Base-by-base conservation (phyloP, 2,329 filamentous ascomycete genomes). In the Fusarium gaditjirri region DNA sequence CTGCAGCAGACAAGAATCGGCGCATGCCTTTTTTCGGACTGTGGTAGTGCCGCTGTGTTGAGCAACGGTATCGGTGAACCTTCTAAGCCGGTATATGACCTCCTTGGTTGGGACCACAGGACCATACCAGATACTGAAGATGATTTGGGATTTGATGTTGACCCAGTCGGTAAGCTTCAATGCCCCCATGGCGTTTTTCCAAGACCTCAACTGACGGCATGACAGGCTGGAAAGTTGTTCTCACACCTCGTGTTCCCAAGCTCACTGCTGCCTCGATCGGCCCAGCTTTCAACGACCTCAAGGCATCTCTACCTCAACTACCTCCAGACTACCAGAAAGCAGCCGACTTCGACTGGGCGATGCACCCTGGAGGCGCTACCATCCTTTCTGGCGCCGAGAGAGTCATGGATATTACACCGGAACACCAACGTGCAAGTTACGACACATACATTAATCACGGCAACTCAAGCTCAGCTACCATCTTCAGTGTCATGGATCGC, bases 351-450 rank as follows among this genome's bases (percentile, higher is more conserved):
- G 91, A 93, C 82, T 93, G 91, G 91, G 91, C 91, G 2, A 86
- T 93, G 77, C 91, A 93, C 73, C 91, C 91, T 0, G 91, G 91
- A 8, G 91, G 91, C 23, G 85, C 89, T 2, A 89, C 90, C 2
- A 92, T 93, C 44, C 82, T 93, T 5, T 85, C 89, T 0, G 90
- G 90, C 1, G 89, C 91, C 2, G 88, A 92, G 78, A 82, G 82
- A 44, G 84, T 83, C 3, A 84, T 93, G 83, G 78, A 81, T 10
- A 86, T 93, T 50, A 84, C 84, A 0, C 81, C 89, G 0, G 88
- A 91, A 73, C 90, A 92, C 72, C 89, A 93, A 83, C 85, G 90
- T 52, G 90, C 91, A n/a, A 91, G 89, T 65, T 92, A 91, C 76
- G 88, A 92, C 68, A 88, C 89, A 23, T 93, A 93, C 74, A 89